phyloP scores from a whole-genome alignment of 2,329 filamentous ascomycete species.

The Albophoma yamanashiensis region DNA sequence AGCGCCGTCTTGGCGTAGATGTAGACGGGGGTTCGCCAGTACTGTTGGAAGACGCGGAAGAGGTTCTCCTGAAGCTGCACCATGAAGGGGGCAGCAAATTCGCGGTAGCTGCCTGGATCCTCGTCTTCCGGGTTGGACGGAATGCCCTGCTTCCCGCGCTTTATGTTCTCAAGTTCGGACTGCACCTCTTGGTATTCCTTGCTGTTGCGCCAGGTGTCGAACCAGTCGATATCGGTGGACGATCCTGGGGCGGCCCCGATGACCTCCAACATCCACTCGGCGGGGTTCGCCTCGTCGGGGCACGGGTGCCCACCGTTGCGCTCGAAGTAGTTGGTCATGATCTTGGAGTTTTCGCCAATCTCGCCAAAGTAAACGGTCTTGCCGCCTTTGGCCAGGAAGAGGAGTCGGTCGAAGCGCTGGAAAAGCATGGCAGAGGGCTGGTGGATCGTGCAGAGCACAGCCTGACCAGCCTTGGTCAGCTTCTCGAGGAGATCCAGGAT shows the following conservation, averaged over 20 bases:
- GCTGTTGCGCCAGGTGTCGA: conserved; percentile 48
- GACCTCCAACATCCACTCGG: conserved; percentile 66
- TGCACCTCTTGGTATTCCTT: conserved; percentile 45
- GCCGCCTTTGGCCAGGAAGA: conserved; percentile 68
- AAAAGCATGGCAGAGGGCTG: conserved; percentile 95
- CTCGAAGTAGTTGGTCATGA: conserved; percentile 66
- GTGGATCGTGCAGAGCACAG: conserved; percentile 94
- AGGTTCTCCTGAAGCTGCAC: conserved; percentile 58
- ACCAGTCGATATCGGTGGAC: conserved; percentile 54
- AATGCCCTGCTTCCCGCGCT: conserved; percentile 30
- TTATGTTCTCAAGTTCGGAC: conserved; percentile 45
- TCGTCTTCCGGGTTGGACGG: conserved; percentile 16
- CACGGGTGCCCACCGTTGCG: conserved; percentile 56
- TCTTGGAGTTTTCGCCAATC: conserved; percentile 59
- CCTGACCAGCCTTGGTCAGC: conserved; percentile 78
- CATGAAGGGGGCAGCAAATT: conserved; percentile 70
- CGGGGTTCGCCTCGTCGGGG: conserved; percentile 61
- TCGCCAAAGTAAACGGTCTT: conserved; percentile 75
- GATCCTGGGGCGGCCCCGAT: conserved; percentile 55
- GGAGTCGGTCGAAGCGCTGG: conserved; percentile 75
- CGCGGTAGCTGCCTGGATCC: conserved; percentile 44
- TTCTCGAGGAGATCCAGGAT: conserved; percentile 84
- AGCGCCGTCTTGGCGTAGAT: conserved; percentile 74
- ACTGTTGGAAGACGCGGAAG: conserved; percentile 75
- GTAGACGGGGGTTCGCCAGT: conserved; percentile 83